Evolutionary conservation across 345 rosid genomes (phyloP).

Genomic region (Moringa oleifera): DNA sequence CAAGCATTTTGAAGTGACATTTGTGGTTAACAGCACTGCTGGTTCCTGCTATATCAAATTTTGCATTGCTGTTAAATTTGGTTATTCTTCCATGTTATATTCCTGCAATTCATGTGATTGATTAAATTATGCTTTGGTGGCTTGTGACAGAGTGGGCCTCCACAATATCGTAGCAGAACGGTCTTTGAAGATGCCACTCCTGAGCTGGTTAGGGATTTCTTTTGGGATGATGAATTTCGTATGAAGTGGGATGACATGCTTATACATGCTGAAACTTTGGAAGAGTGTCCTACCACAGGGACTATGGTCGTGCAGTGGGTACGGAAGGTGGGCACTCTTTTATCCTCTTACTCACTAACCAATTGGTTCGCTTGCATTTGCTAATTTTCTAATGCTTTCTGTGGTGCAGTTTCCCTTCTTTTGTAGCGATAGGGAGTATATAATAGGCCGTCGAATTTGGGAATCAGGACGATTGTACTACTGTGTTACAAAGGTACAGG

Average conservation of each 20-base stretch:
- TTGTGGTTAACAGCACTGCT: background rate
- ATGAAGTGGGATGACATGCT: conserved; percentile 91
- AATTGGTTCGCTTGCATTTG: conserved; percentile 3
- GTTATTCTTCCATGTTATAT: background rate
- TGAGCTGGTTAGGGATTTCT: conserved; percentile 87
- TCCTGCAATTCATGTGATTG: conserved; percentile 12
- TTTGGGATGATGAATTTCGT: conserved; percentile 93
- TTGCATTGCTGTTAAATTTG: background rate
- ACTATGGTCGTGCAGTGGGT: conserved; percentile 86
- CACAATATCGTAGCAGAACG: conserved; percentile 83
- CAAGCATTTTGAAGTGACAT: background rate
- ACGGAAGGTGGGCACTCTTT: conserved; percentile 56
- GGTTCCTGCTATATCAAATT: no score
- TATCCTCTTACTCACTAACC: conserved; percentile 7
- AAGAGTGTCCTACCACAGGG: conserved; percentile 70
- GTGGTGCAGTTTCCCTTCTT: conserved; percentile 93
- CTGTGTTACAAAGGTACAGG: conserved; percentile 83
- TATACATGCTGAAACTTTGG: conserved; percentile 46
- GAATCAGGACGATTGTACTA: conserved; percentile 69
- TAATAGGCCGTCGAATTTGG: conserved; percentile 97
- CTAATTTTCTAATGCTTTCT: conserved; percentile 11
- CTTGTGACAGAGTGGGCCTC: conserved; percentile 67
- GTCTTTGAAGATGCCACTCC: conserved; percentile 88
- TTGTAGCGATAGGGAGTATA: conserved; percentile 90
- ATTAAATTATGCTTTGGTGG: conserved; percentile 17